These are phyloP conservation scores for Grifola frondosa DNA, from an alignment of 1,284 basidiomycete species.

Conservation along the genomic window DNA sequence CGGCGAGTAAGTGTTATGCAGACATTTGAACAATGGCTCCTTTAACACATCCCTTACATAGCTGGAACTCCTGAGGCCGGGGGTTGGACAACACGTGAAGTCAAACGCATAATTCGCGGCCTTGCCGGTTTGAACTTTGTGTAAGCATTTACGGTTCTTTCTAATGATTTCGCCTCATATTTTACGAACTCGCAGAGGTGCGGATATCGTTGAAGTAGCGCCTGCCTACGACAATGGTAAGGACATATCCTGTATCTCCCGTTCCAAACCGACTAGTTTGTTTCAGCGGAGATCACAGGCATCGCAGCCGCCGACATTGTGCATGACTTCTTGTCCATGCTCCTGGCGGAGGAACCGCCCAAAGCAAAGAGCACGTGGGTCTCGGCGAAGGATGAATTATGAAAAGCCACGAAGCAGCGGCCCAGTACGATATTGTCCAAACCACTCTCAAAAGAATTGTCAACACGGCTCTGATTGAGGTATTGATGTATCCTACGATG, in stretches of 20 bases:
- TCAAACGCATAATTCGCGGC: conserved; percentile 77
- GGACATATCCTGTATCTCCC: conserved; percentile 8
- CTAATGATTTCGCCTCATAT: neutral
- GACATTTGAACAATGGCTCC: no score
- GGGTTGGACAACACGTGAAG: conserved; percentile 79
- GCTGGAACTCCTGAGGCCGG: conserved; percentile 85
- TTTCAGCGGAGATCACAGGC: conserved; percentile 65
- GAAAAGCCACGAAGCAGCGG: neutral
- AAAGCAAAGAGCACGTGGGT: conserved; percentile 19
- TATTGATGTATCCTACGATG: no score
- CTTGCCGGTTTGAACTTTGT: conserved; percentile 76
- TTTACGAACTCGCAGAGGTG: conserved; percentile 62
- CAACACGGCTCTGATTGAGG: no score
- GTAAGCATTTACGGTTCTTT: conserved; percentile 40
- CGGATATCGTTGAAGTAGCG: conserved; percentile 79
- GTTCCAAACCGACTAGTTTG: neutral
- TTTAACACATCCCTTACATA: conserved; percentile 24
- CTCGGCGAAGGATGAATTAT: conserved; percentile 29
- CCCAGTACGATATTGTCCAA: no score
- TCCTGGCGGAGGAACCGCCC: conserved; percentile 43
- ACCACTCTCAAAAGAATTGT: no score
- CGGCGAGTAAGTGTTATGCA: conserved; percentile 57
- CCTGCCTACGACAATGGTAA: conserved; percentile 74
- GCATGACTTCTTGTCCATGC: conserved; percentile 67
- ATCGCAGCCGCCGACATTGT: conserved; percentile 73